Conservation (phyloP, 768 basidiomycete genomes). For the Collybia mongolica region DNA sequence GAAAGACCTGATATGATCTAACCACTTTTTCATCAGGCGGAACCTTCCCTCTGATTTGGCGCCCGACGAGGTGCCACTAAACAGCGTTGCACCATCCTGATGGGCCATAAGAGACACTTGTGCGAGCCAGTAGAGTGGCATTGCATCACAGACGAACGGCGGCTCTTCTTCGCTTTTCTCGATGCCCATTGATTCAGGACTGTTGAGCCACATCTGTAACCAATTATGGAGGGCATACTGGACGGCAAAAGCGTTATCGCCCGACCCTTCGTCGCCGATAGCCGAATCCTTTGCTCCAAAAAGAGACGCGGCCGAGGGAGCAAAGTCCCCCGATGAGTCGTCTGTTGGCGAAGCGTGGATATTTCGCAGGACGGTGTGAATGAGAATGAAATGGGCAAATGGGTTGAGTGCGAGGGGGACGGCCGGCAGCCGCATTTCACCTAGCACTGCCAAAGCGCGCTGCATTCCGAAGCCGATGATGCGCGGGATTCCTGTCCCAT, state of each 20-base stretch:
- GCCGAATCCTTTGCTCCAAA: background rate
- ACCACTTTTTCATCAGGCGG: constrained; percentile 48
- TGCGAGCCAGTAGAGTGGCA: constrained; percentile 66
- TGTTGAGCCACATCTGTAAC: constrained; percentile 53
- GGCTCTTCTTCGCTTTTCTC: constrained; percentile 27
- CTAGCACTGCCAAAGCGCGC: constrained; percentile 30
- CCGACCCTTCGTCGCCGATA: constrained; percentile 2
- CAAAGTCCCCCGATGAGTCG: constrained; percentile 7
- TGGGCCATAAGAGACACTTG: constrained; percentile 52
- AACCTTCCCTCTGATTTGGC: constrained; percentile 39
- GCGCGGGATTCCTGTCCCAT: constrained; percentile 33
- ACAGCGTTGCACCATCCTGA: constrained; percentile 40
- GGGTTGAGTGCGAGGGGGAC: constrained; percentile 32
- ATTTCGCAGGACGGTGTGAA: constrained; percentile 44
- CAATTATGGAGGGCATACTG: constrained; percentile 60
- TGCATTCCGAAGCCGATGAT: constrained; percentile 38
- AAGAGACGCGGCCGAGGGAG: background rate
- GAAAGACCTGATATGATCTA: constrained; percentile 44
- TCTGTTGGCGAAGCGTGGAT: constrained; percentile 27
- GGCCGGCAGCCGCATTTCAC: constrained; percentile 26
- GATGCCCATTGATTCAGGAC: constrained; percentile 29
- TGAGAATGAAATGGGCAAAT: constrained; percentile 44
- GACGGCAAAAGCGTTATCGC: constrained; percentile 24
- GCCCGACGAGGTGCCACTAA: constrained; percentile 11
- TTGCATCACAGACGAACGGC: constrained; percentile 40